A percentile compares a stretch with the other conserved stretches of the same genome.
Conservation (phyloP, 2,329 filamentous ascomycete species). For the Curvularia eragrostidis region DNA sequence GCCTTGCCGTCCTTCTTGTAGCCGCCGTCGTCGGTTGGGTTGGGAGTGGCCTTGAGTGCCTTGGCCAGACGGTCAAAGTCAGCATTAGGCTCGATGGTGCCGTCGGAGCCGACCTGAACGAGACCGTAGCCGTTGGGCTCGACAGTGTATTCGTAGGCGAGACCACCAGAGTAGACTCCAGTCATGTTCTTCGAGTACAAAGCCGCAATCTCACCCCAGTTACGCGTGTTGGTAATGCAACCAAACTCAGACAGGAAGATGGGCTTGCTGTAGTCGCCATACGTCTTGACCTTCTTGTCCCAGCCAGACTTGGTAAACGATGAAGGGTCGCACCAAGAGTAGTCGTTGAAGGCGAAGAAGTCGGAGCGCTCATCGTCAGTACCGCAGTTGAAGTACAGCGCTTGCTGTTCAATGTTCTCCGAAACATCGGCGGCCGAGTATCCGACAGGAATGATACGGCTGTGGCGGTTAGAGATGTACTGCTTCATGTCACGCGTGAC, state of each 20-base stretch:
- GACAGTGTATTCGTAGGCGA: slow-evolving; percentile 92
- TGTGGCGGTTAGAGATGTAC: slow-evolving; percentile 74
- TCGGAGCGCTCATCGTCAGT: slow-evolving; percentile 82
- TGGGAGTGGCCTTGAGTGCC: slow-evolving; percentile 58
- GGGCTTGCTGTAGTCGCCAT: slow-evolving; percentile 47
- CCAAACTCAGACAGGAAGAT: slow-evolving; percentile 95
- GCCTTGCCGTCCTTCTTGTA: slow-evolving; percentile 62
- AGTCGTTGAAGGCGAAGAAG: slow-evolving; percentile 90
- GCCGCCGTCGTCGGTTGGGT: slow-evolving; percentile 64
- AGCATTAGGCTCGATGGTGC: slow-evolving; percentile 61
- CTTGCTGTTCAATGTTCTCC: slow-evolving; percentile 83
- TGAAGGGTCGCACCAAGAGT: slow-evolving; percentile 71
- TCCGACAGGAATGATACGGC: slow-evolving; percentile 74
- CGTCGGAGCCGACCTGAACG: slow-evolving; percentile 65
- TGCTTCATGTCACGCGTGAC: slow-evolving; percentile 81
- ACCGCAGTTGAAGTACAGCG: slow-evolving; percentile 93
- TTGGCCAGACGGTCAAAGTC: slow-evolving; percentile 68
- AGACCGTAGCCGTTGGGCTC: slow-evolving; percentile 73
- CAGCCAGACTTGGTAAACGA: slow-evolving; percentile 76
- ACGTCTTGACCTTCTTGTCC: slow-evolving; percentile 59
- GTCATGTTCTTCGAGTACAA: slow-evolving; percentile 88
- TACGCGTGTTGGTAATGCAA: slow-evolving; percentile 80
- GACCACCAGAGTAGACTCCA: slow-evolving; percentile 87
- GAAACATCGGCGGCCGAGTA: slow-evolving; percentile 87
- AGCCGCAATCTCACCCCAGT: slow-evolving; percentile 78